Base-by-base conservation (phyloP, 495 filamentous ascomycete species). In the Tuber melanosporum region DNA sequence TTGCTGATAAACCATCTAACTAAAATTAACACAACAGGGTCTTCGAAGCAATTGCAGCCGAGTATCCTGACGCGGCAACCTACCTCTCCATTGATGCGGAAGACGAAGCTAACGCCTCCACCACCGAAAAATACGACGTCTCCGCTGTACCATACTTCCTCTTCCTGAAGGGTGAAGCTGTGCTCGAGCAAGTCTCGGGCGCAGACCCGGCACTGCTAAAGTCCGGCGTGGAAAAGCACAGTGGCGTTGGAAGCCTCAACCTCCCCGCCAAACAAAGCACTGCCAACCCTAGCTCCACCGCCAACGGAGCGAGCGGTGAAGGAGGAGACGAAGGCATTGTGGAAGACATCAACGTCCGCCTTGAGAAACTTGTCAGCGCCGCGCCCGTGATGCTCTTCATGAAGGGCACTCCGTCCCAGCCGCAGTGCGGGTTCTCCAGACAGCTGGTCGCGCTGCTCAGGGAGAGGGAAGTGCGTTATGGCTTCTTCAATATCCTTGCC, bases 321-420 rank as follows among this genome's bases (percentile, higher is more conserved):
- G 81, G 87, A 14, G 89, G 89, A 78, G 87, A 91, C 83, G 85
- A 87, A 52, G 22, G 8, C 20, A 5, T 66, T 14, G 57, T 12
- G 12, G 52, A 92, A 93, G 86, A 92, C 95, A 84, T 98, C 49
- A 89, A 91, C 78, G 89, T 90, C 77, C 87, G 95, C 52, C 88
- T 99, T 17, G 86, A 83, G 12, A 90, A 94, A 73, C 87, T 98
- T 49, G 94, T 98, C 72, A 95, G 92, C 85, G 95, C 96, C 6
- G 95, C 96, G 44, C 93, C 94, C 5, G 95, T 98, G 32, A 98
- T 98, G 95, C 88, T 99, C 74, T 99, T 99, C 86, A 93, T 94
- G 91, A 94, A 93, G 84, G 93, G 95, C 47, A 97, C 96, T 2
- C 95, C 95, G 0, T 92, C 90, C 79, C 88, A 90, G 75, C 95